Conservation (phyloP, 805 yeast species). For the Suhomyces xylopsoci region DNA sequence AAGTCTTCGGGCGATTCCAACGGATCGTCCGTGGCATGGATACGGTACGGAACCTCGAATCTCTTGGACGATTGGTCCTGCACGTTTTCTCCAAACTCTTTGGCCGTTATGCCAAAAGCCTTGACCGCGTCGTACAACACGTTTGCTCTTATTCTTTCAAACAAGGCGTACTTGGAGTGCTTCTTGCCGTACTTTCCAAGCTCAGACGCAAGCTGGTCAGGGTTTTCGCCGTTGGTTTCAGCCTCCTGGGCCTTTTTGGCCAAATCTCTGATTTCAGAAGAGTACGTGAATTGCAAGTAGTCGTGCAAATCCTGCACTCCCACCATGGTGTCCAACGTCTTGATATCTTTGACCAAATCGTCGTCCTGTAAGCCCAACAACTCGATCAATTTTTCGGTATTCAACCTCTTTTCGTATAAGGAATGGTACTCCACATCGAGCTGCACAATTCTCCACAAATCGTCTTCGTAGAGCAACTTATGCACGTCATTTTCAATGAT, state of each 20-base stretch:
- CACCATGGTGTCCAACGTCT: slow-evolving; percentile 58
- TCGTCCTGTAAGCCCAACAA: slow-evolving; percentile 64
- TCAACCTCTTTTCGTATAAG: slow-evolving; percentile 66
- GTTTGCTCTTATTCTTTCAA: slow-evolving; percentile 66
- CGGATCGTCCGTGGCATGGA: slow-evolving; percentile 71
- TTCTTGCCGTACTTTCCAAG: slow-evolving; percentile 32
- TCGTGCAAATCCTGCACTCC: slow-evolving; percentile 87
- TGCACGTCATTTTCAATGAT: slow-evolving; percentile 35
- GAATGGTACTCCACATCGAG: slow-evolving; percentile 89
- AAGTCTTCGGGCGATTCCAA: slow-evolving; percentile 58
- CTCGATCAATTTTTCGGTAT: slow-evolving; percentile 55
- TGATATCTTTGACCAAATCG: slow-evolving; percentile 51
- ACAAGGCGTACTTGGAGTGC: slow-evolving; percentile 59
- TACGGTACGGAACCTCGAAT: slow-evolving; percentile 46
- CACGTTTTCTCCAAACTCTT: slow-evolving; percentile 79
- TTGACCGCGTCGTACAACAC: slow-evolving; percentile 62
- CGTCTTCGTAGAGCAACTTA: slow-evolving; percentile 69
- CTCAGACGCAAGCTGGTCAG: slow-evolving; percentile 12
- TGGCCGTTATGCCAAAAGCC: slow-evolving; percentile 75
- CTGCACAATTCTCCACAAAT: slow-evolving; percentile 86
- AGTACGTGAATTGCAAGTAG: slow-evolving; percentile 70
- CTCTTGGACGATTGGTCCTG: slow-evolving; percentile 52
- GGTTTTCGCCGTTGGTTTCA: slow-evolving; percentile 6
- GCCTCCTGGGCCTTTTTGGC: slow-evolving; percentile 13
- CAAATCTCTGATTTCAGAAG: slow-evolving; percentile 54